A percentile compares a stretch with the other conserved stretches of the same genome.
Conservation (phyloP, 768 basidiomycete species). For the Psilocybe tampanensis region DNA sequence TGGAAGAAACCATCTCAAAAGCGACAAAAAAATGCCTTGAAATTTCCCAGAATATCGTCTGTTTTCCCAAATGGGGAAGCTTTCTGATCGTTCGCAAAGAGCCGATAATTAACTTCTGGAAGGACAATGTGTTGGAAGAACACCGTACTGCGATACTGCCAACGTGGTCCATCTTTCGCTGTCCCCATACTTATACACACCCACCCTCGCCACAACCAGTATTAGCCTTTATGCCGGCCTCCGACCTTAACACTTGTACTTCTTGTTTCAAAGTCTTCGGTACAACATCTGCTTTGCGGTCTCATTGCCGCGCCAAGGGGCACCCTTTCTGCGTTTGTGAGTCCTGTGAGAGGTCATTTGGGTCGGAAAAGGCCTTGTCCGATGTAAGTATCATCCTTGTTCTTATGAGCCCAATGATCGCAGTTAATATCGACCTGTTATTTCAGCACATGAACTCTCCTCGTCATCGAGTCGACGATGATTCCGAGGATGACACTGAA, state of each 20-base stretch:
- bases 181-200: too few species aligned
- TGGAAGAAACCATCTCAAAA: too few species aligned
- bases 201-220: too few species aligned
- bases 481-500: background rate
- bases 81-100: too few species aligned
- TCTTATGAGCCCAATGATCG: background rate
- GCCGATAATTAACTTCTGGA: too few species aligned
- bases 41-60: too few species aligned
- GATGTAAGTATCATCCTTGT: background rate
- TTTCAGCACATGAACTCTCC: constrained; percentile 13
- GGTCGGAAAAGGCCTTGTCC: background rate
- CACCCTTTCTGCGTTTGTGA: constrained; percentile 12
- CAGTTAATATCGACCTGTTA: background rate
- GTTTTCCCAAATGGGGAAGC: too few species aligned
- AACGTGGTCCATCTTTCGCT: too few species aligned
- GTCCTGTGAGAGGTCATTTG: constrained; percentile 7
- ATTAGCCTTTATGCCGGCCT: constrained; percentile 2
- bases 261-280: constrained; percentile 11
- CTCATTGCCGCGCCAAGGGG: constrained; percentile 6
- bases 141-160: too few species aligned
- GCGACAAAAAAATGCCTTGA: too few species aligned
- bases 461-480: constrained; percentile 2
- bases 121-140: too few species aligned
- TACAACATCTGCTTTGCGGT: background rate
- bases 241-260: constrained; percentile 7